Evolutionary conservation across 2,329 filamentous ascomycete species (phyloP).

Genomic region (Aspergillus ochraceoroseus): DNA sequence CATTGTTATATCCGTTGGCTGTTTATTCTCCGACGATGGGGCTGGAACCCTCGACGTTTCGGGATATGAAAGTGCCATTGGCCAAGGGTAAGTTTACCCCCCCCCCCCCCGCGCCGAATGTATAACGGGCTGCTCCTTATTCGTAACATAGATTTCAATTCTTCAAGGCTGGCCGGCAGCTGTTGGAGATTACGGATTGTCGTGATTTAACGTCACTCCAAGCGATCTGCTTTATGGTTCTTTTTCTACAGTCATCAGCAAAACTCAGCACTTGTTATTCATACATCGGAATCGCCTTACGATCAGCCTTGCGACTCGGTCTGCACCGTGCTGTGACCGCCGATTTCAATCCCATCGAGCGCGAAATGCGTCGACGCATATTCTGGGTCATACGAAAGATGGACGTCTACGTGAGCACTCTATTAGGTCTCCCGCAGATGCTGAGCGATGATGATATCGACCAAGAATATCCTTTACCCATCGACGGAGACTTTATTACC

Average conservation of each 20-base stretch:
- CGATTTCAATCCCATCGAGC: slow-evolving; percentile 64
- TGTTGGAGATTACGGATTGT: slow-evolving; percentile 60
- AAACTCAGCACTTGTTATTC: slow-evolving; percentile 75
- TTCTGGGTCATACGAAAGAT: slow-evolving; percentile 50
- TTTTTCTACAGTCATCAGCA: slow-evolving; percentile 74
- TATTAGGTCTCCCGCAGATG: slow-evolving; percentile 48
- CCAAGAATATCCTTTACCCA: slow-evolving; percentile 45
- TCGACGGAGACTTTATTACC: slow-evolving; percentile 48
- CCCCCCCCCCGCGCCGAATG: too few relatives aligned
- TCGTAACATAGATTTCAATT: slow-evolving; percentile 74
- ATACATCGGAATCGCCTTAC: slow-evolving; percentile 71
- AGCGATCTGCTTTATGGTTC: slow-evolving; percentile 70
- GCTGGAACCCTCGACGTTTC: slow-evolving; percentile 47
- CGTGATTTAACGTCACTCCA: slow-evolving; percentile 70
- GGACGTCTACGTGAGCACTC: slow-evolving; percentile 49
- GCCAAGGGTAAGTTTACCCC: slow-evolving; percentile 49
- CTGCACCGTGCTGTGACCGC: slow-evolving; percentile 68
- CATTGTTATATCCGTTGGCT: slow-evolving; percentile 65
- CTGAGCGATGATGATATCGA: slow-evolving; percentile 50
- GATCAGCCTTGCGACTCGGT: slow-evolving; percentile 70
- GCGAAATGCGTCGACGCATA: slow-evolving; percentile 66
- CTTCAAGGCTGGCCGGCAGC: slow-evolving; percentile 61
- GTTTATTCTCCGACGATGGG: slow-evolving; percentile 61
- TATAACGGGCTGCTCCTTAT: too few relatives aligned
- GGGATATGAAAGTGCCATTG: slow-evolving; percentile 49